Percentiles rank a stretch among this genome's conserved stretches.
Conservation (phyloP, 768 basidiomycete genomes). For the Crucibulum laeve region DNA sequence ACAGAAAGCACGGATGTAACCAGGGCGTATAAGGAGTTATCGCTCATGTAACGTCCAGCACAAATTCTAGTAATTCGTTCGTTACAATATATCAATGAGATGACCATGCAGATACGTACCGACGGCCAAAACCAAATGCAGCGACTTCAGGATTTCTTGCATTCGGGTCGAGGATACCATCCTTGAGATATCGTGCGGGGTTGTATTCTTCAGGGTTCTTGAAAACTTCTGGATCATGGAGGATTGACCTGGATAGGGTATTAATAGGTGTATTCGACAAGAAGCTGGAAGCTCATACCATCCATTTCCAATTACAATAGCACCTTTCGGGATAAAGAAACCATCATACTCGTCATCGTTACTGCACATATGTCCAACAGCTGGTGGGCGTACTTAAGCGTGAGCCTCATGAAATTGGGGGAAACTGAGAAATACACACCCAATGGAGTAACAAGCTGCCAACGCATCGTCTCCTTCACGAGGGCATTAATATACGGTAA, state of each 20-base stretch:
- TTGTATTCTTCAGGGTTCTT: conserved; percentile 3
- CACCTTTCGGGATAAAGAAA: conserved; percentile 36
- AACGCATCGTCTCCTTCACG: conserved; percentile 22
- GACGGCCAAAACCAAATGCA: conserved; percentile 6
- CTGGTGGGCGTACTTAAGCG: conserved; percentile 6
- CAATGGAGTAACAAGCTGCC: conserved; percentile 12
- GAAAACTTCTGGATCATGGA: conserved; percentile 7
- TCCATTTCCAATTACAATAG: conserved; percentile 31
- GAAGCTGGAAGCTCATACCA: too few relatives aligned
- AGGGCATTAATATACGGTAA: conserved; percentile 32
- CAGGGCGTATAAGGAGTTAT: conserved; percentile 15
- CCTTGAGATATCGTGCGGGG: conserved; percentile 8
- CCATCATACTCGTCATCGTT: conserved; percentile 37
- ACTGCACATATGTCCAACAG: conserved; percentile 23
- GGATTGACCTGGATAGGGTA: too few relatives aligned
- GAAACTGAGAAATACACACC: conserved; percentile 6
- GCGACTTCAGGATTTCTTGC: not conserved
- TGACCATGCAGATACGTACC: not conserved
- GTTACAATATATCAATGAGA: too few relatives aligned
- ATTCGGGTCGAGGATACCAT: not conserved
- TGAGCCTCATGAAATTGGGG: not conserved
- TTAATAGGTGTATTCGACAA: too few relatives aligned
- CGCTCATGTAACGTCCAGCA: conserved; percentile 17
- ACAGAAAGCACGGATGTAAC: conserved; percentile 17
- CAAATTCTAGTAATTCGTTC: conserved; percentile 13